Conservation (phyloP, 495 filamentous ascomycete species). For the Lophiotrema nucula region DNA sequence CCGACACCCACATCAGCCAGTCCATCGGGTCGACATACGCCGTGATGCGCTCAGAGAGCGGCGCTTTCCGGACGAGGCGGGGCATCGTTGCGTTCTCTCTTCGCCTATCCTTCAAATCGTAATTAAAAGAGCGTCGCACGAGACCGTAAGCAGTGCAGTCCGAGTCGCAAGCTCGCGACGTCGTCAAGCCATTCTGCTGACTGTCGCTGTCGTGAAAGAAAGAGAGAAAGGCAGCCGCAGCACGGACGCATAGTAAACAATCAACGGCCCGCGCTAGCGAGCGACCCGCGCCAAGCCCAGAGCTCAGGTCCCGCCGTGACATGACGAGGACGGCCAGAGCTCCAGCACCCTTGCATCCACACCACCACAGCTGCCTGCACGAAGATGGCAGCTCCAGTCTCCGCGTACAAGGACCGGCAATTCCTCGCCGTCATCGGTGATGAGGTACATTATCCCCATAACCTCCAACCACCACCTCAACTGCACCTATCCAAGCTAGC, state of each 20-base stretch:
- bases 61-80: constrained; percentile 75
- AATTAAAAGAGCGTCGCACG: no score
- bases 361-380: not conserved
- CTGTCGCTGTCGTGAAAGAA: not conserved
- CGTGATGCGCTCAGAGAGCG: constrained; percentile 73
- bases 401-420: constrained; percentile 81
- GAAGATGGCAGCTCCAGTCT: constrained; percentile 47
- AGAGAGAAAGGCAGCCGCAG: not conserved
- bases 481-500: no score
- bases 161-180: no score
- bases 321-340: not conserved
- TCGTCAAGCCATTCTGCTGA: no score
- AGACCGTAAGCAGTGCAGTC: no score
- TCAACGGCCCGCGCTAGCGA: not conserved
- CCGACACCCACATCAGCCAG: constrained; percentile 82
- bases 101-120: no score
- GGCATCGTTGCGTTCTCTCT: constrained; percentile 56
- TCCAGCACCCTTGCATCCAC: constrained; percentile 3
- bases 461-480: not conserved
- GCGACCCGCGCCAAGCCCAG: not conserved
- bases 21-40: constrained; percentile 82
- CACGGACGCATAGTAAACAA: not conserved
- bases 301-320: constrained; percentile 8
- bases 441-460: constrained; percentile 59
- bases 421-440: constrained; percentile 98